These are phyloP conservation scores for Colletotrichum liaoningense DNA, from an alignment of 2,329 filamentous ascomycete species.

Conservation along the genomic window DNA sequence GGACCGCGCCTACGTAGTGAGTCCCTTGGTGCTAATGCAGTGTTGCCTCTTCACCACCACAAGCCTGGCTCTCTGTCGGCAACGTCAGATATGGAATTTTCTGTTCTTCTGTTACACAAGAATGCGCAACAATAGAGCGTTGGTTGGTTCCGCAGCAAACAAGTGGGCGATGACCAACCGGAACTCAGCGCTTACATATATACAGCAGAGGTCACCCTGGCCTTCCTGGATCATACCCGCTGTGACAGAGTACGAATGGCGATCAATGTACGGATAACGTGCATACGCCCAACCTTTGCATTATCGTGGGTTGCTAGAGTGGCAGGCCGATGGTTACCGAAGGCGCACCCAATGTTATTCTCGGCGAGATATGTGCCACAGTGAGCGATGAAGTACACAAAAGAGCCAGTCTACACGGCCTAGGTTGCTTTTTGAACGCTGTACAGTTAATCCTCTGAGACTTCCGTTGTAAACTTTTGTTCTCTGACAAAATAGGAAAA, in stretches of 20 bases:
- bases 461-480: background rate
- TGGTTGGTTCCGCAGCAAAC: background rate
- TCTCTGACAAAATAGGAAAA: background rate
- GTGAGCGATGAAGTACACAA: background rate
- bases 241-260: background rate
- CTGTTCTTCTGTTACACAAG: constrained; percentile 16
- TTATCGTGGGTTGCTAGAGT: background rate
- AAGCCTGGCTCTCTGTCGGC: background rate
- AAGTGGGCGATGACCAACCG: background rate
- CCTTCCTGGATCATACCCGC: background rate
- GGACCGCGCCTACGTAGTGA: constrained; percentile 22
- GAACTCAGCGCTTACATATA: background rate
- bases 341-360: background rate
- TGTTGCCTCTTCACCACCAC: background rate
- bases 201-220: background rate
- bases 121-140: background rate
- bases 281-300: background rate
- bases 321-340: constrained; percentile 10
- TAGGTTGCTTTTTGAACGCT: background rate
- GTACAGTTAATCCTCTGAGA: background rate
- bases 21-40: constrained; percentile 10
- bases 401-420: background rate
- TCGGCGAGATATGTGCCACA: background rate
- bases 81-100: background rate
- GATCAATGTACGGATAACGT: background rate